These are phyloP conservation scores for Cordyceps militaris DNA, from an alignment of 2,329 filamentous ascomycete genomes.

Conservation along the genomic window DNA sequence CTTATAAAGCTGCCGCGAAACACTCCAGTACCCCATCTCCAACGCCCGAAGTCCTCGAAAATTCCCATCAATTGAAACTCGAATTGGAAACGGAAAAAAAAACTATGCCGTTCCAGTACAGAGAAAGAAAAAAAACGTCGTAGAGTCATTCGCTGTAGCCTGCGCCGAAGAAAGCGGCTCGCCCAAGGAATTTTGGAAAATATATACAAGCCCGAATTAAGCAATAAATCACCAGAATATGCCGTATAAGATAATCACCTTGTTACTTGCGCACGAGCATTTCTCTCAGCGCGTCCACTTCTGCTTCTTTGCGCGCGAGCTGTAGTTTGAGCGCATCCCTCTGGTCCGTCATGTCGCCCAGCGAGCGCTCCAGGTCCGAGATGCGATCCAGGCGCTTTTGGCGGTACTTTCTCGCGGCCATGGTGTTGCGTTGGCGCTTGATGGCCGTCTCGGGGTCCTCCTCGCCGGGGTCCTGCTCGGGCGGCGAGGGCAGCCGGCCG, in stretches of 20 bases:
- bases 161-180: background rate
- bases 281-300: slow-evolving; percentile 53
- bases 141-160: background rate
- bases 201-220: background rate
- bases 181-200: background rate
- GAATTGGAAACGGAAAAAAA: background rate
- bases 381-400: slow-evolving; percentile 64
- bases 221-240: background rate
- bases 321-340: slow-evolving; percentile 56
- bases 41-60: background rate
- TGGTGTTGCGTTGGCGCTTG: slow-evolving; percentile 62
- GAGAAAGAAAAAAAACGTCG: background rate
- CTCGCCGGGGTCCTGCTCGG: slow-evolving; percentile 19
- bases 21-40: background rate
- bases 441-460: slow-evolving; percentile 24
- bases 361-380: slow-evolving; percentile 50
- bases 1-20: background rate
- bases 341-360: slow-evolving; percentile 53
- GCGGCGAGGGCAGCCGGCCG: slow-evolving; percentile 8
- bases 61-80: background rate
- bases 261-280: slow-evolving; percentile 31
- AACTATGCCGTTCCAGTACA: background rate
- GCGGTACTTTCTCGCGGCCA: slow-evolving; percentile 64
- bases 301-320: slow-evolving; percentile 58
- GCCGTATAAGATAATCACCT: background rate